A percentile compares a stretch with the other conserved stretches of the same genome.
These are phyloP conservation scores for Ceratobasidium sp. DNA, from an alignment of 1,284 basidiomycete species.

Conservation along the genomic window DNA sequence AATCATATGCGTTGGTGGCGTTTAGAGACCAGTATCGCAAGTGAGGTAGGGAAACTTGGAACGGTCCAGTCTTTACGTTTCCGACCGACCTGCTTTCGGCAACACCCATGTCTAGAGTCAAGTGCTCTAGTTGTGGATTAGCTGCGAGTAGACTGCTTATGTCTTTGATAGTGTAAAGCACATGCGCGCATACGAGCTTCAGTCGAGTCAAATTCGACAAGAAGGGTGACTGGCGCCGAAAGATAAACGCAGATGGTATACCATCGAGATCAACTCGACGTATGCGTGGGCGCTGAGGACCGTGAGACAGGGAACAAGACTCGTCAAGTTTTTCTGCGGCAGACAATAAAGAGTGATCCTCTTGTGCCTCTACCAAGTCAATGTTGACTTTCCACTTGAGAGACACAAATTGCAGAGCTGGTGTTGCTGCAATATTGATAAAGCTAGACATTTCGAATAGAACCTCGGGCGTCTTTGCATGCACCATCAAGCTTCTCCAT, in stretches of 20 bases:
- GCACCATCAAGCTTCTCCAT: constrained; percentile 4
- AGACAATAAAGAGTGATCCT: not conserved
- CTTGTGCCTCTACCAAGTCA: not conserved
- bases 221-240: not conserved
- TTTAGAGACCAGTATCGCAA: not conserved
- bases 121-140: constrained; percentile 1
- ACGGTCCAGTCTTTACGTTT: not conserved
- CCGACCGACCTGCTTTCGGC: not conserved
- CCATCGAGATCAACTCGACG: not conserved
- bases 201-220: constrained; percentile 11
- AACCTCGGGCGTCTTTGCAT: not conserved
- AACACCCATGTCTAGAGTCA: not conserved
- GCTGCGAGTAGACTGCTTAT: not conserved
- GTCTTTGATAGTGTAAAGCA: not conserved
- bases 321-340: not conserved
- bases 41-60: not conserved
- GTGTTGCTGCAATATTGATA: not conserved
- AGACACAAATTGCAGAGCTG: not conserved
- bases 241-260: not conserved
- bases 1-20: not conserved
- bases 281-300: not conserved
- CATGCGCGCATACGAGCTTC: not conserved
- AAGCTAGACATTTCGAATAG: not conserved
- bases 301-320: not conserved
- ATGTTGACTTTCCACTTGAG: not conserved